Evolutionary conservation across 1,284 basidiomycete species (phyloP).

Genomic region (Dichomitus squalens): DNA sequence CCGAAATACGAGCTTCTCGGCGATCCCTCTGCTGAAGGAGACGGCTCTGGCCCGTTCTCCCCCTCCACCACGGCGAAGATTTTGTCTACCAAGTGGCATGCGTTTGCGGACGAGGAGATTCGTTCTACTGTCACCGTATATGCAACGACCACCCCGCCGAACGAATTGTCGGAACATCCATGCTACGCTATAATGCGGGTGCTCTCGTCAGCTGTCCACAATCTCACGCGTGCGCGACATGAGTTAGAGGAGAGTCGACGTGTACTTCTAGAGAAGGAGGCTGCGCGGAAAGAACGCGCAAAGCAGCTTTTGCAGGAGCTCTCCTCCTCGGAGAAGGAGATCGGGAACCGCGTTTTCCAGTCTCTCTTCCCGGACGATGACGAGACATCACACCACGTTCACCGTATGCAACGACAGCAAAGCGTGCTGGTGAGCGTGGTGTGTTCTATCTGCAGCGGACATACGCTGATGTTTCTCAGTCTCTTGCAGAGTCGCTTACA

Average conservation of each 20-base stretch:
- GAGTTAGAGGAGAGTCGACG: slow-evolving; percentile 64
- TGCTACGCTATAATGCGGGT: slow-evolving; percentile 70
- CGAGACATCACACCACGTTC: slow-evolving; percentile 51
- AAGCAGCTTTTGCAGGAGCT: slow-evolving; percentile 58
- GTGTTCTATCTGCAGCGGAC: not conserved
- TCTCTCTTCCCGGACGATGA: slow-evolving; percentile 68
- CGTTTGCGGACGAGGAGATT: slow-evolving; percentile 71
- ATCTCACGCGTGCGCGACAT: slow-evolving; percentile 52
- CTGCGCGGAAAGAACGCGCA: slow-evolving; percentile 48
- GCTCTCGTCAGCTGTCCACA: slow-evolving; percentile 65
- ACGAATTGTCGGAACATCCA: slow-evolving; percentile 52
- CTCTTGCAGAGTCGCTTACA: slow-evolving; percentile 65
- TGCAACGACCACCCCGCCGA: slow-evolving; percentile 43
- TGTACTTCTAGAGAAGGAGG: slow-evolving; percentile 59
- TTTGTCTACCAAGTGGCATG: slow-evolving; percentile 68
- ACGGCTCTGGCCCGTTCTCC: not conserved
- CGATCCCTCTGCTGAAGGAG: slow-evolving; percentile 6
- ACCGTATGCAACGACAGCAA: slow-evolving; percentile 53
- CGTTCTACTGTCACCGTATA: slow-evolving; percentile 58
- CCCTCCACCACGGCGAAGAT: slow-evolving; percentile 41
- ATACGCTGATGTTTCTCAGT: slow-evolving; percentile 41
- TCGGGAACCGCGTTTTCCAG: slow-evolving; percentile 65
- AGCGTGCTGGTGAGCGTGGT: slow-evolving; percentile 52
- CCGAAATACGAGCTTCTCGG: not conserved
- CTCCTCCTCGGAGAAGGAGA: slow-evolving; percentile 60